These are phyloP conservation scores for Annulohypoxylon bovei DNA, from an alignment of 495 filamentous ascomycete genomes.

Conservation along the genomic window DNA sequence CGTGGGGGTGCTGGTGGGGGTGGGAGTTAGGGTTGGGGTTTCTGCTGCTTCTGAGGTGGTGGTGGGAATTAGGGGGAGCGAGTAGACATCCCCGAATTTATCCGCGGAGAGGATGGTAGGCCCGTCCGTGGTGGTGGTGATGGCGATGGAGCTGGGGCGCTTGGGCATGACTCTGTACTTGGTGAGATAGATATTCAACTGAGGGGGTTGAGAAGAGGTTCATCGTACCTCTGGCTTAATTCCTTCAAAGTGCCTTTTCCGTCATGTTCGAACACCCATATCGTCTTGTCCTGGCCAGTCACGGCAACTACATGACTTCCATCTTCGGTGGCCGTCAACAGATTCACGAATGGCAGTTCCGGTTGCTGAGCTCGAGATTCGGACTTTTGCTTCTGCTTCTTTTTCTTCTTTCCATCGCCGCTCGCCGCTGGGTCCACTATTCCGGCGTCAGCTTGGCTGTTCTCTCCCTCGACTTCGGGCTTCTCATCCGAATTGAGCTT, in stretches of 20 bases:
- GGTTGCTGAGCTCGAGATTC: constrained; percentile 19
- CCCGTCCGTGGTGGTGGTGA: constrained; percentile 74
- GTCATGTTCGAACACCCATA: constrained; percentile 80
- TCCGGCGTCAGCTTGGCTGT: constrained; percentile 12
- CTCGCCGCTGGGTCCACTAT: constrained; percentile 9
- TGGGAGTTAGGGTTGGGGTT: constrained; percentile 13
- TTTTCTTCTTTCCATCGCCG: constrained; percentile 19
- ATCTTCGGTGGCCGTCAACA: constrained; percentile 66
- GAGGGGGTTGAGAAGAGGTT: background rate
- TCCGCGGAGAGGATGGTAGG: constrained; percentile 81
- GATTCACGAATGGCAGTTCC: constrained; percentile 62
- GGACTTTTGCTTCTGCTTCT: constrained; percentile 32
- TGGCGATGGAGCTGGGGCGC: constrained; percentile 76
- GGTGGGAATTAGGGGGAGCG: constrained; percentile 76
- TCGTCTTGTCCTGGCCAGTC: constrained; percentile 88
- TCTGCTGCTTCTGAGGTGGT: constrained; percentile 12
- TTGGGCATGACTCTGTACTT: constrained; percentile 82
- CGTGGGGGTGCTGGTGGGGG: constrained; percentile 2
- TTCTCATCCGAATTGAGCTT: constrained; percentile 45
- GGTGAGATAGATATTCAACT: constrained; percentile 7
- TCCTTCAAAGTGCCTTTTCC: constrained; percentile 68
- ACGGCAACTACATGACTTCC: constrained; percentile 75
- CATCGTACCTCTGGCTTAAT: constrained; percentile 74
- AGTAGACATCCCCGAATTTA: constrained; percentile 96
- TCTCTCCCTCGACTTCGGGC: constrained; percentile 12